Conservation (phyloP, 2,329 filamentous ascomycete genomes). For the Helicocarpus griseus region DNA sequence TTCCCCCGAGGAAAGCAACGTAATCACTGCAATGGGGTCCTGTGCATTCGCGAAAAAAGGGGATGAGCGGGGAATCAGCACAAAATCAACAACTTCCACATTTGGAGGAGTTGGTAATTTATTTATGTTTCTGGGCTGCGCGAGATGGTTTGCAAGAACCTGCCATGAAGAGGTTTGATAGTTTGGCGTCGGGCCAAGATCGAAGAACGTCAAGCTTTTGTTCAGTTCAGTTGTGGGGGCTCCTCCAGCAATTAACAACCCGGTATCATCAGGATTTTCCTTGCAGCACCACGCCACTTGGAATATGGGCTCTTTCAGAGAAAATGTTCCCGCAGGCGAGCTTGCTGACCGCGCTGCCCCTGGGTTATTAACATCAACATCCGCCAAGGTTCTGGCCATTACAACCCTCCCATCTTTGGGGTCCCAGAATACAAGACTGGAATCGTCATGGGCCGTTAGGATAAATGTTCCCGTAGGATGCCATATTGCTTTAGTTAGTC, state of each 20-base stretch:
- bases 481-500: slow-evolving; percentile 76
- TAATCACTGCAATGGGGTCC: slow-evolving; percentile 79
- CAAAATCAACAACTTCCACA: slow-evolving; percentile 68
- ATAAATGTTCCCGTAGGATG: slow-evolving; percentile 91
- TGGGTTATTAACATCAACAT: slow-evolving; percentile 63
- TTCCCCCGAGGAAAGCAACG: slow-evolving; percentile 75
- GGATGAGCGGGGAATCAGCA: slow-evolving; percentile 68
- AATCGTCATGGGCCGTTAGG: slow-evolving; percentile 78
- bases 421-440: slow-evolving; percentile 91
- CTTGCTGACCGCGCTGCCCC: slow-evolving; percentile 28
- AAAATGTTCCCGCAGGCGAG: slow-evolving; percentile 41
- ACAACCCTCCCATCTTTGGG: slow-evolving; percentile 76
- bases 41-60: slow-evolving; percentile 82
- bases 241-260: slow-evolving; percentile 76
- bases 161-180: slow-evolving; percentile 92
- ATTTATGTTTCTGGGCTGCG: slow-evolving; percentile 60
- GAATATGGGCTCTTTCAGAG: slow-evolving; percentile 62
- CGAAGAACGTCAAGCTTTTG: slow-evolving; percentile 78
- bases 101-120: slow-evolving; percentile 67
- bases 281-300: slow-evolving; percentile 90
- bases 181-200: slow-evolving; percentile 77
- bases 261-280: slow-evolving; percentile 86
- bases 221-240: slow-evolving; percentile 55
- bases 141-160: slow-evolving; percentile 65
- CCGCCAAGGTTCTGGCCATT: slow-evolving; percentile 69